These are phyloP conservation scores for Boletus reticulatus DNA, from an alignment of 768 basidiomycete species.

Conservation along the genomic window DNA sequence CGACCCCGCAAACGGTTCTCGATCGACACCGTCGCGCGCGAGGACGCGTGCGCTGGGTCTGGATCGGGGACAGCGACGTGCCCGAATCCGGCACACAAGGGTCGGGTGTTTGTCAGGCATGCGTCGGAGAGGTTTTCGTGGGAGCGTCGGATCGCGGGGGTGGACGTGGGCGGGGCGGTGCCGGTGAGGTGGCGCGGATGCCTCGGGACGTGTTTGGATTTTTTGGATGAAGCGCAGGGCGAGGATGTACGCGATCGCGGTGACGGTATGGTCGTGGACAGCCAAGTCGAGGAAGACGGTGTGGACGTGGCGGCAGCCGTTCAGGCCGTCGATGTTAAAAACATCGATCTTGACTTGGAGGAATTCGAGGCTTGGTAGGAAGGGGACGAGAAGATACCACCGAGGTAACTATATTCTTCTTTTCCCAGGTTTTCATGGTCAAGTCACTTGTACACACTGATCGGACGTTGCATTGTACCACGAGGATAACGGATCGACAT, in stretches of 20 bases:
- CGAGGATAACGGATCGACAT: not conserved
- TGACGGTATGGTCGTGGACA: not conserved
- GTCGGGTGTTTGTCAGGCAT: conserved; percentile 48
- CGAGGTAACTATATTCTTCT: not conserved
- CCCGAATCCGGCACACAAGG: conserved; percentile 36
- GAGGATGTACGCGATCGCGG: not conserved
- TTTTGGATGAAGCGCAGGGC: conserved; percentile 37
- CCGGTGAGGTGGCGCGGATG: conserved; percentile 73
- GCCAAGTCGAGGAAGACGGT: not conserved
- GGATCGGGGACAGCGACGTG: conserved; percentile 37
- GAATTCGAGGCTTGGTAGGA: conserved; percentile 24
- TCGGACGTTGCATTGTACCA: conserved; percentile 11
- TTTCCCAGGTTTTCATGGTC: not conserved
- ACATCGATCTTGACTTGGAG: conserved; percentile 18
- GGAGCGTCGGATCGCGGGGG: conserved; percentile 54
- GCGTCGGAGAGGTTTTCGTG: conserved; percentile 66
- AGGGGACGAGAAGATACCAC: not conserved
- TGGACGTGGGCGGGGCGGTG: conserved; percentile 50
- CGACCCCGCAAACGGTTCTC: conserved; percentile 22
- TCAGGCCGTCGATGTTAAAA: conserved; percentile 20
- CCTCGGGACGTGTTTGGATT: conserved; percentile 57
- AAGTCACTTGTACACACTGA: not conserved
- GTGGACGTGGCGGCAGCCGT: conserved; percentile 19
- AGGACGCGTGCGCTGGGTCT: not conserved
- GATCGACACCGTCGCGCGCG: conserved; percentile 2